Conservation (phyloP, 805 yeast genomes). For the Debaryomyces tyrocola region DNA sequence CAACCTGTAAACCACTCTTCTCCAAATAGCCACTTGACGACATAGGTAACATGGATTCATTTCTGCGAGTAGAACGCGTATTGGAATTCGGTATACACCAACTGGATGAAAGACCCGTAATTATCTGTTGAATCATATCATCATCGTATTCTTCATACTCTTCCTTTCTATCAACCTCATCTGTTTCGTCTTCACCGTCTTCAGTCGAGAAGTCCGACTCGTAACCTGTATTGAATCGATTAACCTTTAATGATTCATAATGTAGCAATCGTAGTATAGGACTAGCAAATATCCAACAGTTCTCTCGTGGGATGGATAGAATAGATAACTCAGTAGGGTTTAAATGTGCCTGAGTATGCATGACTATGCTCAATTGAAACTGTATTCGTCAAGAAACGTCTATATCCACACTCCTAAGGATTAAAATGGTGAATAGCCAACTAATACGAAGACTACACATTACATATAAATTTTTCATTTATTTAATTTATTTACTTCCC, state of each 20-base stretch:
- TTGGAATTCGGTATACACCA: too few species aligned
- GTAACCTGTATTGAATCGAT: not conserved
- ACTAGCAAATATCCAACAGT: conserved; percentile 53
- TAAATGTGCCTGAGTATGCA: conserved; percentile 50
- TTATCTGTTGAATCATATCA: too few species aligned
- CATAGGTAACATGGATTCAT: conserved; percentile 2
- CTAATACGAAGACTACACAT: too few species aligned
- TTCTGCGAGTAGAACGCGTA: too few species aligned
- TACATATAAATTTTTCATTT: too few species aligned
- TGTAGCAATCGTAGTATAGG: conserved; percentile 51
- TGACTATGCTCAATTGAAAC: conserved; percentile 7
- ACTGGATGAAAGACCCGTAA: too few species aligned
- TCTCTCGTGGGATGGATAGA: conserved; percentile 52
- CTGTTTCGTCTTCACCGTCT: conserved; percentile 17
- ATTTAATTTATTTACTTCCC: too few species aligned
- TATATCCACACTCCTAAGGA: too few species aligned
- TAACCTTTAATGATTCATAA: conserved; percentile 25
- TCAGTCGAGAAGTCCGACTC: conserved; percentile 3
- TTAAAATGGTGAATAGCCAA: too few species aligned
- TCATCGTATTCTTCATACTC: too few species aligned
- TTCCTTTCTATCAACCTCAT: conserved; percentile 7
- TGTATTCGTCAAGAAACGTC: too few species aligned
- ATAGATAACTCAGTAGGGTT: conserved; percentile 47
- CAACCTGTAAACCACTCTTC: not conserved
- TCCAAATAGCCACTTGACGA: not conserved